phyloP scores from a whole-genome alignment of 192 early-diverging fungal species.

The Coemansia sp. region DNA sequence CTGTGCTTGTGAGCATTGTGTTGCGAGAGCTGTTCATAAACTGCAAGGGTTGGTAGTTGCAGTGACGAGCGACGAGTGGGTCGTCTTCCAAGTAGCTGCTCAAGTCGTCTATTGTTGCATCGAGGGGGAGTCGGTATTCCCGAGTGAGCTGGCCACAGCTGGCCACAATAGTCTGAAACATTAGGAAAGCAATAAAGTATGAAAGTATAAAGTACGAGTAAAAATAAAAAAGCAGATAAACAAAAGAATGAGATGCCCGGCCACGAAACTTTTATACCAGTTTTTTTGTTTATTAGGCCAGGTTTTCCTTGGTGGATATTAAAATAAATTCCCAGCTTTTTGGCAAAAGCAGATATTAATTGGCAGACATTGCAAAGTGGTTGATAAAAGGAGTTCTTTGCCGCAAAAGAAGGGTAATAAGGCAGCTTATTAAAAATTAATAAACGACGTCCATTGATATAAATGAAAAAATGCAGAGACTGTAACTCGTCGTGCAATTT shows the following conservation, averaged over 20 bases:
- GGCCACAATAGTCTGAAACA: background rate
- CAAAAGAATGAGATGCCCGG: background rate
- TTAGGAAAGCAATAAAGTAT: background rate
- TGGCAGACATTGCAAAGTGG: no score
- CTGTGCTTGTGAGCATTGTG: background rate
- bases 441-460: no score
- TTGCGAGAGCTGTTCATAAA: conserved; percentile 1
- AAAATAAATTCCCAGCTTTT: no score
- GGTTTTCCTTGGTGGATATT: no score
- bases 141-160: background rate
- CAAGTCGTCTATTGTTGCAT: background rate
- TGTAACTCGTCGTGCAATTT: background rate
- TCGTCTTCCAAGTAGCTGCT: background rate
- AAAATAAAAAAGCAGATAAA: background rate
- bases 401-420: no score
- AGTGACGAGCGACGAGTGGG: background rate
- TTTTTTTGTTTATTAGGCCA: no score
- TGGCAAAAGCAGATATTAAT: no score
- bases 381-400: no score
- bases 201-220: background rate
- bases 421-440: no score
- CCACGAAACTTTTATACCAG: no score
- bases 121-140: background rate
- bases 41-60: background rate
- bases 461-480: background rate